Evolutionary conservation across 2,329 filamentous ascomycete species (phyloP), one percentile per base, ranked within the genome.

Genomic region (Fusarium falciforme): DNA sequence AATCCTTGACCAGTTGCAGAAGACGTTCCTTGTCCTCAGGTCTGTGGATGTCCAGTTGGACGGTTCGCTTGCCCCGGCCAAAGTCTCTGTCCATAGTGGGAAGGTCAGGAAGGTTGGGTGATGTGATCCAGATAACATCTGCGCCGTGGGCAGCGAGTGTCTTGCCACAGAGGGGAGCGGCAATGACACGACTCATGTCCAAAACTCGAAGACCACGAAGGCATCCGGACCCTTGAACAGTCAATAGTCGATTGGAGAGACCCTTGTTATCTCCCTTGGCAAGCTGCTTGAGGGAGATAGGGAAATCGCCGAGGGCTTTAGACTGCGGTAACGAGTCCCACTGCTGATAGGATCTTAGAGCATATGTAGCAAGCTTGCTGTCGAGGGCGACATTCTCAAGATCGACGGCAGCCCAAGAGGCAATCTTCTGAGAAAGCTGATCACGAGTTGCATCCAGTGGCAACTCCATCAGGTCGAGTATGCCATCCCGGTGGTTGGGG

Each of bases 131-230:
- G 68, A 94, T 85, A 2, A 94, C 92, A 62, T 91, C 88, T 10
- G 93, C 93, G 10, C 93, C 93, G 77, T 93, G 91, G 60, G 93
- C 92, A 20, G 92, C 92, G 1, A 94, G 86, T 0, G 89, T 89
- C 44, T 90, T 89, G 12, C 90, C 89, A 64, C 93, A 91, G 2
- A 91, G 88, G 12, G 92, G 92, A 0, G 91, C 92, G 12, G 92
- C 92, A 70, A 94, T 93, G 66, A 94, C 90, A 20, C 92, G 89
- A 76, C 91, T 93, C 59, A 94, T 83, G 79, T 94, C 93, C 8
- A 94, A 85, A 7, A 94, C 92, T 65, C 91, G 90, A 75, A 94
- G 85, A 1, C 92, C 92, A 80, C 84, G 42, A 85, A 89, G 75
- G 79, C 82, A 84, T 20, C 68, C 72, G 0, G 40, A n/a, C 10